Percentiles rank a stretch among this genome's conserved stretches.
These are phyloP conservation scores for Trichoderma virens DNA, from an alignment of 495 filamentous ascomycete genomes.

Conservation along the genomic window DNA sequence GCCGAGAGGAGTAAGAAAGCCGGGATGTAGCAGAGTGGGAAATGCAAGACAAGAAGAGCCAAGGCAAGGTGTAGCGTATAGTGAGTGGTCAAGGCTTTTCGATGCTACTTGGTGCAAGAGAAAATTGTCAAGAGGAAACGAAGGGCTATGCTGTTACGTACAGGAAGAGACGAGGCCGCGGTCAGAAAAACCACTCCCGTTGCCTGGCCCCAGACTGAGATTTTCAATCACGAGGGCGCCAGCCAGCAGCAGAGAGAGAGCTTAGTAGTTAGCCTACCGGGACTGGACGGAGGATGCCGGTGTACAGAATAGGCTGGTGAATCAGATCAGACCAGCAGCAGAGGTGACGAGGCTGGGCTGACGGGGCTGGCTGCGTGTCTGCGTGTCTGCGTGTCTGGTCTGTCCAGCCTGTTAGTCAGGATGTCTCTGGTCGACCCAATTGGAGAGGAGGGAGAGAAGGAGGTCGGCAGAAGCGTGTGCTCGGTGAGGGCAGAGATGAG, in stretches of 20 bases:
- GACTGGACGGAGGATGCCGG: neutral
- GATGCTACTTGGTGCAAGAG: neutral
- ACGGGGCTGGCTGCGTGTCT: neutral
- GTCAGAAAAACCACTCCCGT: neutral
- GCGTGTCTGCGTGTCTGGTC: neutral
- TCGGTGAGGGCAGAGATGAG: neutral
- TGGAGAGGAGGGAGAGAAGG: neutral
- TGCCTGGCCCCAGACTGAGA: neutral
- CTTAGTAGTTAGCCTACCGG: neutral
- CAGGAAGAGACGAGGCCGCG: neutral
- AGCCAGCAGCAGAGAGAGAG: neutral
- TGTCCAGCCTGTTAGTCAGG: slow-evolving; percentile 5
- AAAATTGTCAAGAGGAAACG: neutral
- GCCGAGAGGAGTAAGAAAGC: slow-evolving; percentile 5
- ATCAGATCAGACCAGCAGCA: neutral
- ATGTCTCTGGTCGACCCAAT: neutral
- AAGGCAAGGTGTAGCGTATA: neutral
- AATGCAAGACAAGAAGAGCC: neutral
- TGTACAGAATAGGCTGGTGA: neutral
- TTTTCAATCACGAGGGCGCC: neutral
- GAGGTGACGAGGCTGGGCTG: neutral
- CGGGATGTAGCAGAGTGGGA: neutral
- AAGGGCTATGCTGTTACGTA: neutral
- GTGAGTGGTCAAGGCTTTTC: neutral
- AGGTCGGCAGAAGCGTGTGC: neutral